A percentile compares a stretch with the other conserved stretches of the same genome.
Conservation (phyloP, 768 basidiomycete genomes). For the Suillus subluteus region DNA sequence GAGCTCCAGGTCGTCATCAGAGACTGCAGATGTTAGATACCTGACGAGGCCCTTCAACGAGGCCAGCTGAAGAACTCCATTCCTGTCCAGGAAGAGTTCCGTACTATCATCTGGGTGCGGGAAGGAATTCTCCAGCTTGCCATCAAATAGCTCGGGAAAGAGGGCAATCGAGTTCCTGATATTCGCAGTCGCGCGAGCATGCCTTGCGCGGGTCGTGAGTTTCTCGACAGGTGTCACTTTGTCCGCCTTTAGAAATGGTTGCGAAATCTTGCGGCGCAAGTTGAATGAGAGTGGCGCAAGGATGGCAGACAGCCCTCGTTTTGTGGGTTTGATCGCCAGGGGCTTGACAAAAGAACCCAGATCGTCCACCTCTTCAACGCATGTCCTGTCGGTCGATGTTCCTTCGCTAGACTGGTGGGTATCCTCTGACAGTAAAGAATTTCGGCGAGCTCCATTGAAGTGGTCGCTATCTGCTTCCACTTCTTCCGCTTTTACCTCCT, state of each 20-base stretch:
- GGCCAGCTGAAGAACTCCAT: slow-evolving; percentile 35
- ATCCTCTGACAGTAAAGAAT: not conserved
- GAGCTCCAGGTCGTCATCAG: slow-evolving; percentile 45
- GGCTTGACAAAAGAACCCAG: slow-evolving; percentile 6
- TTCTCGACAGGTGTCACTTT: not conserved
- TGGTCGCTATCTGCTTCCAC: not conserved
- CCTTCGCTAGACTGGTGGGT: slow-evolving; percentile 1
- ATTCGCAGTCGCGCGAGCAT: slow-evolving; percentile 27
- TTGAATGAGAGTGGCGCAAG: slow-evolving; percentile 21
- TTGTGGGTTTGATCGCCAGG: slow-evolving; percentile 1
- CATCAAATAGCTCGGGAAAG: slow-evolving; percentile 31
- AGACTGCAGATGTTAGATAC: slow-evolving; percentile 48
- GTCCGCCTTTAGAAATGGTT: slow-evolving; percentile 12
- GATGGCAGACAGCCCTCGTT: slow-evolving; percentile 21
- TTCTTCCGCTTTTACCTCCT: slow-evolving; percentile 1
- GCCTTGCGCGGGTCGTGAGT: slow-evolving; percentile 16
- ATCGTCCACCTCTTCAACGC: slow-evolving; percentile 6
- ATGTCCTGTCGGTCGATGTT: not conserved
- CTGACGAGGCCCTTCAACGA: slow-evolving; percentile 48
- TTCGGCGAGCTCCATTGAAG: not conserved
- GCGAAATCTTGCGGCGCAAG: slow-evolving; percentile 9
- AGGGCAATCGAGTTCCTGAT: slow-evolving; percentile 31
- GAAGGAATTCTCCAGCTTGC: slow-evolving; percentile 33
- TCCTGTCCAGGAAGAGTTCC: slow-evolving; percentile 33
- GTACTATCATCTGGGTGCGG: slow-evolving; percentile 32